Conservation (phyloP, 805 yeast species). For the Saccharomyces kudriavzevii region DNA sequence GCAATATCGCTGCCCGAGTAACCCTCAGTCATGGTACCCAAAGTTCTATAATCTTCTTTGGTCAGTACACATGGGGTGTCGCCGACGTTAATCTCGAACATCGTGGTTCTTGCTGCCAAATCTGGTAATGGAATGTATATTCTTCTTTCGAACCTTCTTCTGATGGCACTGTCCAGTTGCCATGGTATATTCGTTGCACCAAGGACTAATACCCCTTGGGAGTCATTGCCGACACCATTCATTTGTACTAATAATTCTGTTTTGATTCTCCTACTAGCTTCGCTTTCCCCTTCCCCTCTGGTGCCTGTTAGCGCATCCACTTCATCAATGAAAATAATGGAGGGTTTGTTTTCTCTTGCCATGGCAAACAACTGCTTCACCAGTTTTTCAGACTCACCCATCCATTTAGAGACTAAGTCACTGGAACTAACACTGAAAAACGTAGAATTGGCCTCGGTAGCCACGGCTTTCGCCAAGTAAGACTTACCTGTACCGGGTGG, state of each 20-base stretch:
- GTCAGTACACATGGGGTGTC: conserved; percentile 75
- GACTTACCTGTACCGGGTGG: conserved; percentile 99
- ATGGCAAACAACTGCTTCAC: conserved; percentile 89
- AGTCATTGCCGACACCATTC: conserved; percentile 98
- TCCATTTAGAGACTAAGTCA: conserved; percentile 95
- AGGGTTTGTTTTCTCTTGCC: conserved; percentile 95
- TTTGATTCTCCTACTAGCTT: conserved; percentile 91
- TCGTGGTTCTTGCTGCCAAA: conserved; percentile 78
- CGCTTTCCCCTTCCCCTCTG: conserved; percentile 95
- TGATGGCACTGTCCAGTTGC: conserved; percentile 95
- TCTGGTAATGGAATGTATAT: conserved; percentile 95
- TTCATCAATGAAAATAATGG: conserved; percentile 94
- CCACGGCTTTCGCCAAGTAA: conserved; percentile 93
- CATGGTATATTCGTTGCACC: conserved; percentile 99
- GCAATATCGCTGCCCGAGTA: conserved; percentile 97
- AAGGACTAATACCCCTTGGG: conserved; percentile 83
- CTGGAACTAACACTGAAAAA: conserved; percentile 94
- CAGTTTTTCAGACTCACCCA: conserved; percentile 96
- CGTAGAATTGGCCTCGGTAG: conserved; percentile 96
- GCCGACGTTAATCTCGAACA: conserved; percentile 93
- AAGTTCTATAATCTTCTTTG: conserved; percentile 60
- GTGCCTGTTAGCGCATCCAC: conserved; percentile 98
- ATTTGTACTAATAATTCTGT: conserved; percentile 93
- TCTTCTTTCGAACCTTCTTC: conserved; percentile 92
- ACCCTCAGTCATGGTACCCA: conserved; percentile 93